Evolutionary conservation across 2,329 filamentous ascomycete species (phyloP).

Genomic region (Chaetomium strumarium): DNA sequence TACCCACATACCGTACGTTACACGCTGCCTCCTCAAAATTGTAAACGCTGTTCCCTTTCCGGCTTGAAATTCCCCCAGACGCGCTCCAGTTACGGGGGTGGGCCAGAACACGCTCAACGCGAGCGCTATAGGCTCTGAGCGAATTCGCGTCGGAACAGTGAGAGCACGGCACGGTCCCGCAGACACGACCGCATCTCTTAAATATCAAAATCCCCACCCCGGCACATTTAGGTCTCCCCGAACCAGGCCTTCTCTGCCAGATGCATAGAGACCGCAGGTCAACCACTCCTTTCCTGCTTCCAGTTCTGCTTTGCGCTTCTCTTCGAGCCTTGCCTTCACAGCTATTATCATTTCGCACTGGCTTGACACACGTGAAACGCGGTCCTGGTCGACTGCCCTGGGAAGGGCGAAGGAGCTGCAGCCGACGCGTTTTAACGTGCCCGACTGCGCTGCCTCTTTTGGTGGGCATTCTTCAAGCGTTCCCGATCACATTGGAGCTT

Average conservation of each 20-base stretch:
- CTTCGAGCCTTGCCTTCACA: background rate
- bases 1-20: no score
- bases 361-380: conserved; percentile 15
- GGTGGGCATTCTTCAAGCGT: conserved; percentile 8
- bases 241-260: conserved; percentile 23
- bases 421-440: conserved; percentile 21
- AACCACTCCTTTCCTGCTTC: conserved; percentile 13
- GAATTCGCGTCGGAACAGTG: conserved; percentile 24
- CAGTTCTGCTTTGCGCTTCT: conserved; percentile 2
- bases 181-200: conserved; percentile 27
- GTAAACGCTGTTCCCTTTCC: background rate
- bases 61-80: background rate
- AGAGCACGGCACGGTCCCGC: conserved; percentile 20
- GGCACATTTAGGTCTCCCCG: conserved; percentile 23
- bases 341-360: conserved; percentile 2
- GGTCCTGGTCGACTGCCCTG: background rate
- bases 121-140: conserved; percentile 16
- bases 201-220: conserved; percentile 26
- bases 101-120: conserved; percentile 21
- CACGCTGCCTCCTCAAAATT: background rate
- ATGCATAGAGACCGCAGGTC: conserved; percentile 8
- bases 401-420: conserved; percentile 13
- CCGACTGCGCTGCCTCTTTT: background rate
- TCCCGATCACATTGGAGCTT: conserved; percentile 3
- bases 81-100: conserved; percentile 10